Evolutionary conservation across 345 rosid genomes (phyloP), one percentile per base, ranked within the genome.

Genomic region (Populus simonii): DNA sequence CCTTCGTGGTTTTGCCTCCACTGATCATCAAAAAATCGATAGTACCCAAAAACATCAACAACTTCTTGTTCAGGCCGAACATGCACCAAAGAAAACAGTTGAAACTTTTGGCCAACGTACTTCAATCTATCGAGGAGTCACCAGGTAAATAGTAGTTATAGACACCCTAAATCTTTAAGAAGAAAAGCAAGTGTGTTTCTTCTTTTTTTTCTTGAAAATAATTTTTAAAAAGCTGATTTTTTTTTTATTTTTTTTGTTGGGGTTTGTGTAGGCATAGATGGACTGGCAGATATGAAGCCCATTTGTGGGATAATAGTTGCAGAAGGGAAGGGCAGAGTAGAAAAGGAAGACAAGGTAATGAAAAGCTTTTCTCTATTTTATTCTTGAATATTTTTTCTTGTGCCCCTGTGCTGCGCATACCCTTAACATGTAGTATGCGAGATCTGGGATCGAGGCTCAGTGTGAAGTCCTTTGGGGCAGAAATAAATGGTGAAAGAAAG

Each of bases 211-310:
- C 27, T n/a, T n/a, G 27, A 57, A 53, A 57, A n/a, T 57, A 57
- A 57, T 57, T 4, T n/a, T 57, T 57, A n/a, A 10, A 10, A n/a
- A n/a, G 63, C 0, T 59, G 63, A n/a, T 59, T 59, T 47, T 7
- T 11, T 20, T 61, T 43, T 47, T 20, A 18, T 61, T 41, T 45
- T 20, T 62, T 69, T n/a, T n/a, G 36, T 49, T 8, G 38, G 25
- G 38, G 22, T 51, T 27, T 68, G 29, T 66, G 63, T 41, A 93
- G 98, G 72, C 98, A 93, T 88, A 87, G 97, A 84, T 92, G 97
- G 97, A 92, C 97, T 0, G 96, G 97, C 11, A 93, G 97, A 83
- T 93, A 91, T 79, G 97, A 93, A 90, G 97, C 97, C 81, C 97
- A 93, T 85, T 85, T 93, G 79, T 93, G 97, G 97, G 98, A 93